Percentiles rank a stretch among this genome's conserved stretches.
phyloP scores from a whole-genome alignment of 768 basidiomycete genomes.

The Thelephora ganbajun region DNA sequence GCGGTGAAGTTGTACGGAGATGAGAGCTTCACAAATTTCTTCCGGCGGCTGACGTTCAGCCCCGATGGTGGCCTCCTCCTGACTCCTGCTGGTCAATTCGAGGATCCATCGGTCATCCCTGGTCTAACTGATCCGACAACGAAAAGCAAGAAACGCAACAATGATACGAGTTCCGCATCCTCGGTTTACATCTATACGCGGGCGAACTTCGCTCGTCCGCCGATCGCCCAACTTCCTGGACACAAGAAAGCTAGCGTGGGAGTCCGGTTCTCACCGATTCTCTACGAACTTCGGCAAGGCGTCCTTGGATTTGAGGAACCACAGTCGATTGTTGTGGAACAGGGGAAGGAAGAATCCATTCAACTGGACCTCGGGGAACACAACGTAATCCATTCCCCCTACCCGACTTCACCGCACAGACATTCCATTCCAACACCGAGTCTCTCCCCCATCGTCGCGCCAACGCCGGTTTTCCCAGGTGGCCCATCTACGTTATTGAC shows the following conservation, averaged over 20 bases:
- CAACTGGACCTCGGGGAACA: constrained; percentile 33
- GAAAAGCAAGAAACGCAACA: constrained; percentile 42
- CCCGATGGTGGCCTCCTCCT: constrained; percentile 88
- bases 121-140: constrained; percentile 18
- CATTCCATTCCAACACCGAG: constrained; percentile 5
- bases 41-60: constrained; percentile 85
- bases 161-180: constrained; percentile 25
- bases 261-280: constrained; percentile 82
- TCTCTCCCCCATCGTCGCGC: constrained; percentile 8
- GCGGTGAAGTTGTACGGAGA: constrained; percentile 84
- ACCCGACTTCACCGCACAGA: constrained; percentile 7
- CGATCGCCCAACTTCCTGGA: constrained; percentile 89
- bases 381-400: constrained; percentile 4
- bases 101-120: constrained; percentile 63
- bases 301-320: constrained; percentile 30
- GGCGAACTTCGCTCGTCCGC: constrained; percentile 85
- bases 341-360: constrained; percentile 45
- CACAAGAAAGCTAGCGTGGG: constrained; percentile 94
- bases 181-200: constrained; percentile 93
- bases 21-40: constrained; percentile 91
- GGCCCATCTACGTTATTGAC: neutral
- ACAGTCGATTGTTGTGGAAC: constrained; percentile 51
- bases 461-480: constrained; percentile 2
- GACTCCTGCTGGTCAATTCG: constrained; percentile 95
- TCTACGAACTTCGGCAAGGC: constrained; percentile 77